These are phyloP conservation scores for Stropharia rugosoannulata DNA, from an alignment of 768 basidiomycete species.

Conservation along the genomic window DNA sequence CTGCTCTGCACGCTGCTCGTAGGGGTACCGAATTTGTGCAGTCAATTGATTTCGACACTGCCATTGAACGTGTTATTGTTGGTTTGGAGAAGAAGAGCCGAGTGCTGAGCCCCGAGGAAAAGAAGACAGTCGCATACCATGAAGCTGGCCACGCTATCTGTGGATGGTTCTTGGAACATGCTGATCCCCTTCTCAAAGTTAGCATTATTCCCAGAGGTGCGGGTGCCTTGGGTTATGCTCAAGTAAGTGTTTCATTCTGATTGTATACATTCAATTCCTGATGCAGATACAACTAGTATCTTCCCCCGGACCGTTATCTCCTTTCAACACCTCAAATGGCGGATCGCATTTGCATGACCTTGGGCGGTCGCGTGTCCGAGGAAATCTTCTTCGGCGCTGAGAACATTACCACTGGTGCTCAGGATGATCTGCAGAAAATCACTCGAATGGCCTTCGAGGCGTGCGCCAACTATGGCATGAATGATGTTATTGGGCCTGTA, in stretches of 20 bases:
- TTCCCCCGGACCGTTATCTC: slow-evolving; percentile 94
- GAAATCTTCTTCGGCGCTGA: slow-evolving; percentile 94
- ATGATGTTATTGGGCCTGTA: slow-evolving; percentile 89
- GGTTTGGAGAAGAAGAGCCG: slow-evolving; percentile 95
- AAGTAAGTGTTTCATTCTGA: slow-evolving; percentile 47
- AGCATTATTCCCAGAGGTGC: slow-evolving; percentile 97
- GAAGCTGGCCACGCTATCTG: slow-evolving; percentile 99
- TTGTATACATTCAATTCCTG: background rate
- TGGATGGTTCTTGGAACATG: slow-evolving; percentile 98
- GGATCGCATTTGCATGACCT: slow-evolving; percentile 97
- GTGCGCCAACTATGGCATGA: slow-evolving; percentile 97
- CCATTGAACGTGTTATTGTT: slow-evolving; percentile 97
- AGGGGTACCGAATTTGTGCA: slow-evolving; percentile 75
- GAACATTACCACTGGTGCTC: slow-evolving; percentile 96
- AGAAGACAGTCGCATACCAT: slow-evolving; percentile 98
- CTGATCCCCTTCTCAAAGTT: slow-evolving; percentile 95
- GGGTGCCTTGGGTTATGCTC: slow-evolving; percentile 95
- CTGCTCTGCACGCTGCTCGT: slow-evolving; percentile 92
- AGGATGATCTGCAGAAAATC: slow-evolving; percentile 98
- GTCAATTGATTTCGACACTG: slow-evolving; percentile 90
- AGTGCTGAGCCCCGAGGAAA: slow-evolving; percentile 92
- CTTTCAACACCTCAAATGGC: slow-evolving; percentile 92
- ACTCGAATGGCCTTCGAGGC: slow-evolving; percentile 97
- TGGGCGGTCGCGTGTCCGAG: slow-evolving; percentile 96
- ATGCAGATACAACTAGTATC: slow-evolving; percentile 52